Evolutionary conservation across 1,139 yeast species (phyloP), one percentile per base, ranked within the genome.

Genomic region (Lodderomyces jiufengensis): DNA sequence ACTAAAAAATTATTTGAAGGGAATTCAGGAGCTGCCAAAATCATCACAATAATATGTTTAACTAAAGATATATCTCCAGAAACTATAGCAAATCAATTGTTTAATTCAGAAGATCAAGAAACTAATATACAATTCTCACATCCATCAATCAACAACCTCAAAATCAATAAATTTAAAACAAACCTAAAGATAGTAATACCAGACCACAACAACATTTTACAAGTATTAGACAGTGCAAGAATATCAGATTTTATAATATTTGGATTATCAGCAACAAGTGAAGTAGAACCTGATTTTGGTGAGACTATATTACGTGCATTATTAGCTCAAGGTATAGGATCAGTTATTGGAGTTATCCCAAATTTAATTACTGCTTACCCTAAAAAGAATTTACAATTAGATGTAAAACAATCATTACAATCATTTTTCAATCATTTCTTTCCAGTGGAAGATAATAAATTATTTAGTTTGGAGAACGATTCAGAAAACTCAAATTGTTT

Each of bases 291-390:
- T 28, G 73, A 72, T 26, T 77, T 78, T 50, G 98, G 98, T 31
- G 98, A 92, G 60, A 87, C 85, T 48, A 78, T 90, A 28, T 71
- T 94, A 43, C 78, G 97, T 58, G 84, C 95, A 2, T 73, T 90
- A 30, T 88, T 86, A 51, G 76, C 92, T 13, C 98, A 94, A 64
- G 98, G 98, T 68, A 82, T 92, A 20, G 83, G 96, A 0, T 78
- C 87, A 8, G 81, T 79, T 2, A 66, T 84, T 41, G 94, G 95
- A 18, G 86, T 88, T 6, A 76, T 92, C 24, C 79, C 92, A n/a
- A 85, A 87, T 50, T 57, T 87, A 28, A 70, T 70, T 2, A 61
- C 80, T 3, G 73, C 79, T 1, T 83, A 81, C 46, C 84, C 84
- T 21, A 84, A 83, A 58, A 78, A 74, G 50, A 87, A 87, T 54